Evolutionary conservation across 2,329 filamentous ascomycete species (phyloP), one percentile per base, ranked within the genome.

Genomic region (Zelopaecilomyces penicillatus): DNA sequence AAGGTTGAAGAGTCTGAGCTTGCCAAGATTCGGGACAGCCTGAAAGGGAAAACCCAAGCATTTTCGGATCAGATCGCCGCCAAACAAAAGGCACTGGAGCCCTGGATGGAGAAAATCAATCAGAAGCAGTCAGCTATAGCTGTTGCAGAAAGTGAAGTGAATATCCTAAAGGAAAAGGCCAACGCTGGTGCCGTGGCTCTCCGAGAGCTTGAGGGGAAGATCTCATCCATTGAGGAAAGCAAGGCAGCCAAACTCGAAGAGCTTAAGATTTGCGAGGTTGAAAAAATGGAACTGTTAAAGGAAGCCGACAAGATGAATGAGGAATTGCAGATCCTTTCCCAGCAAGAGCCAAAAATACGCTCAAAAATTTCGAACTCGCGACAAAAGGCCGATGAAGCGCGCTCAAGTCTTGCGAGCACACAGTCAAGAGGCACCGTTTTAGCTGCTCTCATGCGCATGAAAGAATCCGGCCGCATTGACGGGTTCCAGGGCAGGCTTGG

Each of bases 41-140:
- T 98, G 6, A 95, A 95, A 59, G 91, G 91, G 57, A 98, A 98
- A 68, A 98, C 93, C 0, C 90, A 97, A 61, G 85, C 81, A 5
- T 85, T 96, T 50, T 97, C 91, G 0, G 89, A 98, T 55, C 77
- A 96, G 58, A 97, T 98, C 54, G 82, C 89, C 0, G 76, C 75
- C 4, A 96, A 95, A 67, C 93, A 98, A 59, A 96, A 94, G 66
- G 84, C 87, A 1, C 73, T 98, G 8, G 91, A 97, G 65, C 93
- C 93, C 0, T 98, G 93, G 93, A 90, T 85, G 54, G 89, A 89
- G 53, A 97, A 93, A 67, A 91, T 98, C 68, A 96, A 93, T 63
- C 85, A 95, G 60, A 97, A 95, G 64, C 85, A 93, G 59, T 96
- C 90, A 0, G 82, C 86, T 4, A 94, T 96, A 53, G 91, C 91